phyloP scores from a whole-genome alignment of 2,329 filamentous ascomycete genomes.

The Blastomyces emzantsi region DNA sequence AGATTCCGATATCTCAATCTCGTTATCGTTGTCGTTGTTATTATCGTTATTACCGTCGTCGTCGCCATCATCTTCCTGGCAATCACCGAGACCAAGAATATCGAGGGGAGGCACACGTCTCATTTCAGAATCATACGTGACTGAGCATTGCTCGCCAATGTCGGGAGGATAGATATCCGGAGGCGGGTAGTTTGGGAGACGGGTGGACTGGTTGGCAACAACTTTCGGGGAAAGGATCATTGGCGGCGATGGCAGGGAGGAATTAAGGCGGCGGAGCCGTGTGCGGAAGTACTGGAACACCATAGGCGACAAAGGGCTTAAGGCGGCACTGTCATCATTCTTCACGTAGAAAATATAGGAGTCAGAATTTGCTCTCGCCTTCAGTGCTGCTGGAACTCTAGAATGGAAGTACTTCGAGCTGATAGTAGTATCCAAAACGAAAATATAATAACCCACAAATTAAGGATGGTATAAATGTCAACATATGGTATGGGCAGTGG shows the following conservation, averaged over 20 bases:
- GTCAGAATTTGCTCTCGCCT: neutral
- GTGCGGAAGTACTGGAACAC: constrained; percentile 34
- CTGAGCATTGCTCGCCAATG: neutral
- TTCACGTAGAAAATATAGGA: neutral
- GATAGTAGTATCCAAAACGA: constrained; percentile 20
- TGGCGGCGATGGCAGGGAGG: neutral
- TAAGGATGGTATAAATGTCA: constrained; percentile 4
- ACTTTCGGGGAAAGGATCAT: neutral
- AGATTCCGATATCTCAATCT: neutral
- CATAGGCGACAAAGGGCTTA: constrained; percentile 5
- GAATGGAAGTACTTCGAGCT: neutral
- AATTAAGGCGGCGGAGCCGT: constrained; percentile 21
- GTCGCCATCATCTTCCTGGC: neutral
- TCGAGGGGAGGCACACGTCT: constrained; percentile 1
- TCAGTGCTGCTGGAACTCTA: neutral
- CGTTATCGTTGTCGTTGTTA: neutral
- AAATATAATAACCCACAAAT: constrained; percentile 7
- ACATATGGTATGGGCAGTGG: constrained; percentile 5
- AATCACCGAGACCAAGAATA: neutral
- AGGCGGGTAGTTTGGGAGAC: neutral
- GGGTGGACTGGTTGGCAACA: neutral
- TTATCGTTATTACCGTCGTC: neutral
- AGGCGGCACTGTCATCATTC: neutral
- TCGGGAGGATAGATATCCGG: neutral
- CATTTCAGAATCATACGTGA: constrained; percentile 2